Percentiles rank a stretch among this genome's conserved stretches.
phyloP scores from a whole-genome alignment of 176 grass and related monocot genomes.

The Ensete glaucum region DNA sequence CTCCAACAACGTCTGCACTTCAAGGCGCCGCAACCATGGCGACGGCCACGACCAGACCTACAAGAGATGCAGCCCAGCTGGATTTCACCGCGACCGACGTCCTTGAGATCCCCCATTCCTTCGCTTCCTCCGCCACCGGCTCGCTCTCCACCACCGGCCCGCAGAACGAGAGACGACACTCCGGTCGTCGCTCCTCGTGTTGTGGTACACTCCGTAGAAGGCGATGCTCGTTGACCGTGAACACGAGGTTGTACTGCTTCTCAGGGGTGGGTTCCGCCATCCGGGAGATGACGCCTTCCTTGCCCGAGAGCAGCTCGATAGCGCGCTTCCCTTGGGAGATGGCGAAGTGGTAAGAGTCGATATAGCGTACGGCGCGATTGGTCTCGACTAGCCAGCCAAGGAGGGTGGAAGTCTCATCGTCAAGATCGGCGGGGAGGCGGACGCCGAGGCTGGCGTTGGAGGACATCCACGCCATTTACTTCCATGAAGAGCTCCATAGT shows the following conservation, averaged over 20 bases:
- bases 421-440: conserved; percentile 85
- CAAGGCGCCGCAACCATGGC: no score
- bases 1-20: no score
- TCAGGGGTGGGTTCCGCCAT: conserved; percentile 87
- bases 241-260: conserved; percentile 78
- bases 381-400: conserved; percentile 92
- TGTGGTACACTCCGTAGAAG: conserved; percentile 92
- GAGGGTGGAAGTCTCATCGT: conserved; percentile 71
- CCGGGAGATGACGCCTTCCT: conserved; percentile 97
- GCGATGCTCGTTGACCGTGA: conserved; percentile 66
- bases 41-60: not conserved
- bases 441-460: conserved; percentile 81
- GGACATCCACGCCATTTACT: conserved; percentile 3
- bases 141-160: conserved; percentile 66
- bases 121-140: conserved; percentile 62
- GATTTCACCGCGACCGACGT: conserved; percentile 19
- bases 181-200: conserved; percentile 76
- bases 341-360: conserved; percentile 67
- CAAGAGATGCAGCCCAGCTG: conserved; percentile 26
- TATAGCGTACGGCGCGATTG: conserved; percentile 73
- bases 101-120: conserved; percentile 52
- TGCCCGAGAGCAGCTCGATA: conserved; percentile 84
- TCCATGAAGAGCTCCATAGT: no score
- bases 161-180: conserved; percentile 43
- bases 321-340: conserved; percentile 90